A percentile compares a stretch with the other conserved stretches of the same genome.
phyloP scores from a whole-genome alignment of 148 eudicot genomes.

The Simmondsia chinensis region DNA sequence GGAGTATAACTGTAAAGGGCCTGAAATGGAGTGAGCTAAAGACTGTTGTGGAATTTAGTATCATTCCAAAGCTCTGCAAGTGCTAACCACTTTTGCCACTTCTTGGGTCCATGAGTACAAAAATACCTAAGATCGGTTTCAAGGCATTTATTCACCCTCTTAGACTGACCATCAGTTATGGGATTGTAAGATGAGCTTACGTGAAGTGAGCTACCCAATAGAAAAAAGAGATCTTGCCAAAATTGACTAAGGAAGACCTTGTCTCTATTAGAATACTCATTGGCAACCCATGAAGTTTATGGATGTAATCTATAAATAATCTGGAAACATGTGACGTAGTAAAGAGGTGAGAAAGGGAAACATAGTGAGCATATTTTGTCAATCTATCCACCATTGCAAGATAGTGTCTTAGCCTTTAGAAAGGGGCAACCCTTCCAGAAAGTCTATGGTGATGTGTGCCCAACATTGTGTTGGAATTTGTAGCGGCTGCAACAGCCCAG shows the following conservation, averaged over 20 bases:
- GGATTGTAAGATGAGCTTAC: not conserved
- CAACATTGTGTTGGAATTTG: not conserved
- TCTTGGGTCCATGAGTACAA: not conserved
- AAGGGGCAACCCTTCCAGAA: not conserved
- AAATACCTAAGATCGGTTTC: not conserved
- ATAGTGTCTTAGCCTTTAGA: not conserved
- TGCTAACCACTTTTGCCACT: not conserved
- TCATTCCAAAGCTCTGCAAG: no score
- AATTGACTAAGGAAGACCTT: not conserved
- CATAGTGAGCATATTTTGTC: no score
- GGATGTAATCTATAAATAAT: no score
- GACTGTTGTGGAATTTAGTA: no score
- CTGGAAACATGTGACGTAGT: no score
- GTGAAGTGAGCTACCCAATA: not conserved
- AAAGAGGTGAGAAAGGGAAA: no score
- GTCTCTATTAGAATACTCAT: not conserved
- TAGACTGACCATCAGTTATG: not conserved
- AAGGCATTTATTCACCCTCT: not conserved
- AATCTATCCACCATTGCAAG: no score
- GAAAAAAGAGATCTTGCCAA: not conserved
- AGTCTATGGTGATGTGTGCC: not conserved
- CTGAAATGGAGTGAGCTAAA: no score
- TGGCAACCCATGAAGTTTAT: not conserved
- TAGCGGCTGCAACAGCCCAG: not conserved
- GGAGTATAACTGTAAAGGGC: no score